phyloP scores from a whole-genome alignment of 2,329 filamentous ascomycete species.

The Aureobasidium sp. region DNA sequence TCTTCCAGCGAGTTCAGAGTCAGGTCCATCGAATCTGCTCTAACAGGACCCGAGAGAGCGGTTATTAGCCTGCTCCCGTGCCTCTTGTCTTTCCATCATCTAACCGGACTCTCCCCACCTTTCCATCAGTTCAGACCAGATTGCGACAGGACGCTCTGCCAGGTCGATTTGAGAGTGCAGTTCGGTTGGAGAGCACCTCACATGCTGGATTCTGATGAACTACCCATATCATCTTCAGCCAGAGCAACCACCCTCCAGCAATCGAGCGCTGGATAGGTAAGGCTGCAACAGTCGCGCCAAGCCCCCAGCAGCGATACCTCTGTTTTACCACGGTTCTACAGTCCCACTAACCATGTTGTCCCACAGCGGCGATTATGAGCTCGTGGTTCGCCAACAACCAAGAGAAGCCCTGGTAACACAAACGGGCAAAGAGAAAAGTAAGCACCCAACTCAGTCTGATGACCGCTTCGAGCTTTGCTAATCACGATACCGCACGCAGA shows the following conservation, averaged over 20 bases:
- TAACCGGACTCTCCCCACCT: not conserved
- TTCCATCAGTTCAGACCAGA: not conserved
- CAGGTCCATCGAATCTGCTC: not conserved
- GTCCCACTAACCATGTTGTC: slow-evolving; percentile 10
- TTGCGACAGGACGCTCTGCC: not conserved
- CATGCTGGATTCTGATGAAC: slow-evolving; percentile 12
- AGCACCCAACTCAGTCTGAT: slow-evolving; percentile 3
- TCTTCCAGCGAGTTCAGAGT: not conserved
- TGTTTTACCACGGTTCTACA: slow-evolving; percentile 6
- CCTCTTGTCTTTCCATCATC: not conserved
- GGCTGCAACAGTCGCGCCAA: slow-evolving; percentile 10
- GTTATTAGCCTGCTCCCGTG: not conserved
- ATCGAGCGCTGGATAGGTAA: slow-evolving; percentile 16
- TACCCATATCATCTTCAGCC: slow-evolving; percentile 13
- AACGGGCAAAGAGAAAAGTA: slow-evolving; percentile 68
- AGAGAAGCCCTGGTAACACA: slow-evolving; percentile 55
- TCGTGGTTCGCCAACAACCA: slow-evolving; percentile 58
- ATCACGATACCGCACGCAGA: slow-evolving; percentile 37
- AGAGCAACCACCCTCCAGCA: slow-evolving; percentile 14
- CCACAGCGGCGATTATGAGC: slow-evolving; percentile 45
- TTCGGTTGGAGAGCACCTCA: slow-evolving; percentile 1
- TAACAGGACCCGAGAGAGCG: not conserved
- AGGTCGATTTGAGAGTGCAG: not conserved
- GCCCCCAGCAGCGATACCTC: slow-evolving; percentile 9
- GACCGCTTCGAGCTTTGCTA: not conserved